Percentiles rank a stretch among this genome's conserved stretches.
phyloP scores from a whole-genome alignment of 108 stramenopile genomes.

The Skeletonema menzelii region DNA sequence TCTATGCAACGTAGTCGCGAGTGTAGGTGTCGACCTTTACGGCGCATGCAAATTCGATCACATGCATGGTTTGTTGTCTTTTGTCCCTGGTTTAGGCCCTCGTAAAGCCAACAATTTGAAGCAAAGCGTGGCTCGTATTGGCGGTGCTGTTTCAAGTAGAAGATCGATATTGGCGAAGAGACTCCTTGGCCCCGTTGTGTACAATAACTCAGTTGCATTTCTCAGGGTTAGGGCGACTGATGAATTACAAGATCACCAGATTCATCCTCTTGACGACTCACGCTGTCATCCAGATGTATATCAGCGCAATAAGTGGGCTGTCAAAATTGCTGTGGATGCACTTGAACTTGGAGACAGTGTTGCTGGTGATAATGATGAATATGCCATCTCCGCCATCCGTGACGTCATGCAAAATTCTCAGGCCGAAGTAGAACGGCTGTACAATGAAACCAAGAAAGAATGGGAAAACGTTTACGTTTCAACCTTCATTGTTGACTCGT shows the following conservation, averaged over 20 bases:
- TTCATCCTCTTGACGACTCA: constrained; percentile 90
- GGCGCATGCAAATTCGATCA: constrained; percentile 71
- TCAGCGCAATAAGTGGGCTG: constrained; percentile 80
- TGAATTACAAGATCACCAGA: constrained; percentile 53
- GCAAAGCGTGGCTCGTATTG: constrained; percentile 66
- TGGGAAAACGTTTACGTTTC: constrained; percentile 80
- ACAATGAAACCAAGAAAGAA: constrained; percentile 73
- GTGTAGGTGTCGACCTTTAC: constrained; percentile 92
- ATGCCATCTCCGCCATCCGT: constrained; percentile 68
- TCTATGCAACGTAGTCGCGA: constrained; percentile 80
- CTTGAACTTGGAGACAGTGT: constrained; percentile 66
- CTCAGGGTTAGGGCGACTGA: constrained; percentile 74
- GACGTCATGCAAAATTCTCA: constrained; percentile 85
- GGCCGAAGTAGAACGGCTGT: constrained; percentile 73
- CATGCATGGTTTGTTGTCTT: constrained; percentile 74
- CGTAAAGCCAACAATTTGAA: constrained; percentile 90
- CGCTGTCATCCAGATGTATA: constrained; percentile 91
- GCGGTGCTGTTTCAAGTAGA: constrained; percentile 65
- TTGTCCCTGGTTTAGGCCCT: constrained; percentile 94
- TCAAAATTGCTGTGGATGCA: constrained; percentile 86
- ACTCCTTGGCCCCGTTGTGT: constrained; percentile 83
- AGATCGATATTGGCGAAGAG: constrained; percentile 68
- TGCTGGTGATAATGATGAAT: constrained; percentile 39
- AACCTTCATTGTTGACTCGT: constrained; percentile 70
- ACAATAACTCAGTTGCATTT: constrained; percentile 91